Base-by-base conservation (phyloP, 371 early-diverging fungal genomes). In the Rhizopus delemar region DNA sequence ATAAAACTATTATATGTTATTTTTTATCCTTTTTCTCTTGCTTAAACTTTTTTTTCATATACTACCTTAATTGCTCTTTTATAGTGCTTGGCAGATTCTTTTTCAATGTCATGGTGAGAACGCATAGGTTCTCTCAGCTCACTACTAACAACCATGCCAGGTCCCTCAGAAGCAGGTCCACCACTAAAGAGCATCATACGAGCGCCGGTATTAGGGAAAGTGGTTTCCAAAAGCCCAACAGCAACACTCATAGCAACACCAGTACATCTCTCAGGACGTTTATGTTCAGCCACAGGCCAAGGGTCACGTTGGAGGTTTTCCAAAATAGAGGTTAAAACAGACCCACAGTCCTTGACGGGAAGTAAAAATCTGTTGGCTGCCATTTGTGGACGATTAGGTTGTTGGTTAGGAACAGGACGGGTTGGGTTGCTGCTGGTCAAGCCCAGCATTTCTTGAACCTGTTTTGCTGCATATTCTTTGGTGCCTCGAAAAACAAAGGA, bases 191-290 rank as follows among this genome's bases (percentile, higher is more conserved):
- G 68, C 88, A 99, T 92, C 68, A 98, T 89, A 53, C 99, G 90
- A 7, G 94, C 96, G 16, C 98, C 97, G 4, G 95, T 90, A 64
- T 94, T 93, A 59, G 93, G 96, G 77, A 92, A 97, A 0, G 94
- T 87, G 8, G 90, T 78, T 87, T 99, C 99, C 63, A 99, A 78
- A 22, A 99, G 78, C 4, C 95, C 90, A 33, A 94, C 87, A 12
- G 99, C 99, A n/a, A 99, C 92, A 51, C 92, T 89, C 69, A 98
- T 80, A 0, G 99, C 99, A 6, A 96, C 93, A 56, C 99, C 99
- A 5, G 99, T 99, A 78, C 98, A 97, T 53, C 99, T 85, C 62
- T 94, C 86, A 36, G 97, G 91, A 57, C 99, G 94, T 70, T 92
- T 92, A 60, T 95, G 99, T 58, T 85, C 83, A 28, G 90, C 89